Evolutionary conservation across 805 yeast genomes (phyloP).

Genomic region (Lachancea meyersii): DNA sequence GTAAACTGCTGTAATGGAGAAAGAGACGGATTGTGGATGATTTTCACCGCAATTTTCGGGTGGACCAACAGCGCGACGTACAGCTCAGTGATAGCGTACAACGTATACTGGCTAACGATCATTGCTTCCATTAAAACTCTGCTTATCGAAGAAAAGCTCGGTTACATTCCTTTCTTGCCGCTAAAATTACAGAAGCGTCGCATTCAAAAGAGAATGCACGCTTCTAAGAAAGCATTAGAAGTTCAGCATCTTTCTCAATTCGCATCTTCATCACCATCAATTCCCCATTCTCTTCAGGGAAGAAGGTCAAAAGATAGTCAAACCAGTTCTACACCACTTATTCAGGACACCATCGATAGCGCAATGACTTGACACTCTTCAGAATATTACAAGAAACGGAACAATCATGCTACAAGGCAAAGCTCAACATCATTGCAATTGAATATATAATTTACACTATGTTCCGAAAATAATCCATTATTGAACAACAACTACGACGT

Average conservation of each 20-base stretch:
- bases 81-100: conserved; percentile 74
- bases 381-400: background rate
- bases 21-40: conserved; percentile 90
- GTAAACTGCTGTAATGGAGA: conserved; percentile 92
- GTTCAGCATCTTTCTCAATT: conserved; percentile 7
- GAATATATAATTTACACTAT: background rate
- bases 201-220: conserved; percentile 36
- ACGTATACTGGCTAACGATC: conserved; percentile 57
- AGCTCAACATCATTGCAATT: background rate
- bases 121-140: conserved; percentile 41
- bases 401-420: background rate
- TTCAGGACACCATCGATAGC: background rate
- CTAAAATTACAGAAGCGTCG: conserved; percentile 51
- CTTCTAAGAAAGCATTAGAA: conserved; percentile 26
- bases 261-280: background rate
- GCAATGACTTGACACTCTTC: background rate
- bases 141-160: conserved; percentile 48
- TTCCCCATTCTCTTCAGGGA: background rate
- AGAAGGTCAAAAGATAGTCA: conserved; percentile 9
- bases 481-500: conserved; percentile 77
- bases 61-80: conserved; percentile 94
- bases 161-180: conserved; percentile 58
- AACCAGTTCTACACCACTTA: conserved; percentile 6
- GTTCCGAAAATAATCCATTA: conserved; percentile 15
- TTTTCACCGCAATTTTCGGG: conserved; percentile 80